phyloP scores from a whole-genome alignment of 331 rosid species.

The Pyracantha coccinea region DNA sequence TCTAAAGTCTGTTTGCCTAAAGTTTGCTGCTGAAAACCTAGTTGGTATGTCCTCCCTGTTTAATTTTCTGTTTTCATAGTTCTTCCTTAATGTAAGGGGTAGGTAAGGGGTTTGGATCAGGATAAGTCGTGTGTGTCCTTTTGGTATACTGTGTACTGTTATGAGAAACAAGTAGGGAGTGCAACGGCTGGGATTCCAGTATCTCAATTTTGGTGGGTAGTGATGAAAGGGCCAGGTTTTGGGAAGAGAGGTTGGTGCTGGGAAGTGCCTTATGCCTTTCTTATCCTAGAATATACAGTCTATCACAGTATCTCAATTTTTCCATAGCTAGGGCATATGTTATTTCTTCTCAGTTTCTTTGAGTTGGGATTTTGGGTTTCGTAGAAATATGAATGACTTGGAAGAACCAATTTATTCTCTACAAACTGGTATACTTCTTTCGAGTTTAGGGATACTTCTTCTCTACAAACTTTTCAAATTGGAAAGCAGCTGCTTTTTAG shows the following conservation, averaged over 20 bases:
- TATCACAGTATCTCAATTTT: background rate
- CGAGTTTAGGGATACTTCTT: too few relatives aligned
- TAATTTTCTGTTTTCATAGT: background rate
- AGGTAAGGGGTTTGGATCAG: too few relatives aligned
- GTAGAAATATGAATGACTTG: background rate
- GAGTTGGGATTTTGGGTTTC: background rate
- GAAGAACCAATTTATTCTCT: background rate
- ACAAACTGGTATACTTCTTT: too few relatives aligned
- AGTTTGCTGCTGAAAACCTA: constrained; percentile 88
- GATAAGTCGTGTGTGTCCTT: background rate
- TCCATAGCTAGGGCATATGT: background rate
- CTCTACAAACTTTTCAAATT: too few relatives aligned
- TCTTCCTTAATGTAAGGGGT: background rate
- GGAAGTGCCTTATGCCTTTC: background rate
- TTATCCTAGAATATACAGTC: background rate
- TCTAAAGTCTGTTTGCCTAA: constrained; percentile 77
- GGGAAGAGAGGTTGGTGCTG: background rate
- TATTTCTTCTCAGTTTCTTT: background rate
- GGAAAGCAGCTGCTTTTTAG: too few relatives aligned
- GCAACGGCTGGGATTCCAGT: background rate
- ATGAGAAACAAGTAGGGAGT: background rate
- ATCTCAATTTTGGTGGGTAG: background rate
- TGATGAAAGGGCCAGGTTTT: background rate
- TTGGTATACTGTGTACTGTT: background rate
- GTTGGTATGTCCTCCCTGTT: constrained; percentile 47